Evolutionary conservation across 2,329 filamentous ascomycete species (phyloP).

Genomic region (Fusarium paranaense): DNA sequence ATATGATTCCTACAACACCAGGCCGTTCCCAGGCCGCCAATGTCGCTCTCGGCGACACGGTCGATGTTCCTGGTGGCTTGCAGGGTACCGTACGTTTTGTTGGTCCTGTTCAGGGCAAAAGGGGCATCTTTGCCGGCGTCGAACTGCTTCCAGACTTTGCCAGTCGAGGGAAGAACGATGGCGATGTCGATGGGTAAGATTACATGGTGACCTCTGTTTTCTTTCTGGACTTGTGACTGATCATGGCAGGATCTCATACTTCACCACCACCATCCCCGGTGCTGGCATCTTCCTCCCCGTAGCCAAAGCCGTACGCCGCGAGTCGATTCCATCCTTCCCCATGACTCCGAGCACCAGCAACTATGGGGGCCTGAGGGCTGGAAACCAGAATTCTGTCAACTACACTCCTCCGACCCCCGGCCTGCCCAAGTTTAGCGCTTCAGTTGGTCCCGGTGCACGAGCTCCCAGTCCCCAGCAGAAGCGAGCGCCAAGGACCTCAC

Average conservation of each 20-base stretch:
- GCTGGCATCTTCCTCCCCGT: slow-evolving; percentile 95
- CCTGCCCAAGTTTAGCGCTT: slow-evolving; percentile 87
- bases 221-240: not conserved
- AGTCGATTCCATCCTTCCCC: slow-evolving; percentile 68
- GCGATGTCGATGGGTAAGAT: slow-evolving; percentile 91
- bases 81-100: slow-evolving; percentile 89
- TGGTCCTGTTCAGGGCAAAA: slow-evolving; percentile 87
- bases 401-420: slow-evolving; percentile 74
- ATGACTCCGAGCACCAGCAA: slow-evolving; percentile 77
- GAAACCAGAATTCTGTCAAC: slow-evolving; percentile 68
- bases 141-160: slow-evolving; percentile 88
- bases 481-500: slow-evolving; percentile 74
- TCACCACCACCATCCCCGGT: slow-evolving; percentile 80
- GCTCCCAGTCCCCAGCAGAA: slow-evolving; percentile 79
- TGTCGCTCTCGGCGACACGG: slow-evolving; percentile 81
- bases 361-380: slow-evolving; percentile 64
- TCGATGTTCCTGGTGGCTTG: slow-evolving; percentile 96
- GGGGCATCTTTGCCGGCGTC: slow-evolving; percentile 90
- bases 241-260: slow-evolving; percentile 74
- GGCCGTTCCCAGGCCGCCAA: slow-evolving; percentile 61
- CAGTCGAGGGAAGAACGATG: slow-evolving; percentile 89
- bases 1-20: slow-evolving; percentile 67
- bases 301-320: slow-evolving; percentile 81
- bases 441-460: slow-evolving; percentile 77
- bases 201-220: not conserved